Conservation (phyloP, 2,329 filamentous ascomycete genomes). For the Nigrograna mackinnonii region DNA sequence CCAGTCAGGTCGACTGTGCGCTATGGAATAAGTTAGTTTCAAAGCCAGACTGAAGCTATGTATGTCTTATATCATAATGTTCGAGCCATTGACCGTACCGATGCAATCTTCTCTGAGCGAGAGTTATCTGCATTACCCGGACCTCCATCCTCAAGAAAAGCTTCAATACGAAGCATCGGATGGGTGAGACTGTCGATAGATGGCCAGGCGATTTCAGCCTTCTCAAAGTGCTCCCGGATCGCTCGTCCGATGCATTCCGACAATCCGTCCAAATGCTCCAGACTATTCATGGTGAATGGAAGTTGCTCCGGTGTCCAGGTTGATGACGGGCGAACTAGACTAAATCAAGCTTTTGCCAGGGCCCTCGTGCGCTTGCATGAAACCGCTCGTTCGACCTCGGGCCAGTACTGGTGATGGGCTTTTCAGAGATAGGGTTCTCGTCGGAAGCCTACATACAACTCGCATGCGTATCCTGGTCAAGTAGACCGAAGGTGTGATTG, state of each 20-base stretch:
- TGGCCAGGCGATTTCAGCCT: slow-evolving; percentile 26
- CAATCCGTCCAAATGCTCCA: slow-evolving; percentile 27
- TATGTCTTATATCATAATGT: too few relatives aligned
- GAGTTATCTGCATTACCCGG: slow-evolving; percentile 8
- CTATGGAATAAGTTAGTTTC: slow-evolving; percentile 13
- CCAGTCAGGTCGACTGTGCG: slow-evolving; percentile 26
- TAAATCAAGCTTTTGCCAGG: too few relatives aligned
- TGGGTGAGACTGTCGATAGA: slow-evolving; percentile 15
- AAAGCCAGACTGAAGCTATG: too few relatives aligned
- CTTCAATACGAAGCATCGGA: slow-evolving; percentile 32
- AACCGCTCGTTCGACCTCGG: too few relatives aligned
- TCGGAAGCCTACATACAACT: too few relatives aligned
- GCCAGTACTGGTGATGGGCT: too few relatives aligned
- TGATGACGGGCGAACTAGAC: too few relatives aligned
- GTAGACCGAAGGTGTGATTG: too few relatives aligned
- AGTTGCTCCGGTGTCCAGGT: too few relatives aligned
- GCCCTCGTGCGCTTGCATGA: too few relatives aligned
- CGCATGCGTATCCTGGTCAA: too few relatives aligned
- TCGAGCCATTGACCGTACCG: slow-evolving; percentile 19
- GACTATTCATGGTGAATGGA: slow-evolving; percentile 16
- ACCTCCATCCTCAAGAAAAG: slow-evolving; percentile 32
- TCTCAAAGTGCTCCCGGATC: slow-evolving; percentile 32
- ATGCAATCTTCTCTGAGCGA: slow-evolving; percentile 28
- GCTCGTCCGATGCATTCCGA: slow-evolving; percentile 32
- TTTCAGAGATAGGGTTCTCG: too few relatives aligned